Conservation (phyloP, 2,329 filamentous ascomycete species). For the Monascus ruber region DNA sequence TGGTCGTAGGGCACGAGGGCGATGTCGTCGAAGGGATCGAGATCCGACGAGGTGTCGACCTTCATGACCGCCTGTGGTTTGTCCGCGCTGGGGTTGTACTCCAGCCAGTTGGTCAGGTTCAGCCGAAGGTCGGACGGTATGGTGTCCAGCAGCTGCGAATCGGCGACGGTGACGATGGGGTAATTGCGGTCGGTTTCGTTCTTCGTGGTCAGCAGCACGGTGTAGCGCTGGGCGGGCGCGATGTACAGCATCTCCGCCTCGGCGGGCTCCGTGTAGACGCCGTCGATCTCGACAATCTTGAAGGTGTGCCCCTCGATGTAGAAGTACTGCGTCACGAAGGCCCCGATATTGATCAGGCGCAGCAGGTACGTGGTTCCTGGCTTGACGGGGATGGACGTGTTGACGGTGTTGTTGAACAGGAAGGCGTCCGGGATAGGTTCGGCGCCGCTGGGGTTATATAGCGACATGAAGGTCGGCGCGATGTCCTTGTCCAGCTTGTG, state of each 20-base stretch:
- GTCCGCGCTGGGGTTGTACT: constrained; percentile 39
- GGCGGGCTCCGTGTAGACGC: constrained; percentile 52
- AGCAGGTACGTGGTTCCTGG: constrained; percentile 64
- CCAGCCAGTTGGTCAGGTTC: constrained; percentile 53
- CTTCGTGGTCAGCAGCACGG: constrained; percentile 47
- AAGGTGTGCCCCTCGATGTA: constrained; percentile 46
- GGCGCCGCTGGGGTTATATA: constrained; percentile 45
- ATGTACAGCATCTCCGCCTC: constrained; percentile 56
- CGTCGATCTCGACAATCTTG: constrained; percentile 61
- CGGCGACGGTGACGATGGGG: constrained; percentile 41
- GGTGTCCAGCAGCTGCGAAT: constrained; percentile 19
- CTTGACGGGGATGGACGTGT: constrained; percentile 46
- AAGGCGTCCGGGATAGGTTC: constrained; percentile 57
- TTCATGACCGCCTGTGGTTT: constrained; percentile 16
- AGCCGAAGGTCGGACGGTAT: constrained; percentile 23
- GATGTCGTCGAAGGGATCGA: constrained; percentile 63
- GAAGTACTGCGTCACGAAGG: constrained; percentile 48
- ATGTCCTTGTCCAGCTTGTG: constrained; percentile 52
- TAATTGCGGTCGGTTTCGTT: constrained; percentile 53
- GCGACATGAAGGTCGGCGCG: constrained; percentile 25
- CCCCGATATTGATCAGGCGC: constrained; percentile 62
- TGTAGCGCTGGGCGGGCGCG: constrained; percentile 53
- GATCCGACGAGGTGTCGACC: constrained; percentile 28
- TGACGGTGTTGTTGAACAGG: constrained; percentile 57
- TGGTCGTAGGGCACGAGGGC: constrained; percentile 58